Percentiles rank a stretch among this genome's conserved stretches.
These are phyloP conservation scores for Fraxinus pennsylvanica DNA, from an alignment of 257 asterid species.

Conservation along the genomic window DNA sequence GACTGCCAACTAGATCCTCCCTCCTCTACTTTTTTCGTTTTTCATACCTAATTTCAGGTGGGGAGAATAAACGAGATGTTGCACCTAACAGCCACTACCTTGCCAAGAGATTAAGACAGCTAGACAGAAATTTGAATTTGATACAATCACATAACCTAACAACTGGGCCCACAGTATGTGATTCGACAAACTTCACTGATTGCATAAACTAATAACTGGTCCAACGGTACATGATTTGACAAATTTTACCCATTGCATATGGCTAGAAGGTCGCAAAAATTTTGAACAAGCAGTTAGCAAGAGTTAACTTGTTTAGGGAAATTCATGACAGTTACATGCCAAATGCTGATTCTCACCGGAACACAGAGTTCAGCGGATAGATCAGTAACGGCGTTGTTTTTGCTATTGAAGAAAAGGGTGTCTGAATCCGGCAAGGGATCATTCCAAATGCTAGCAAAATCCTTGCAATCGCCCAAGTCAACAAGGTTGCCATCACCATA, in stretches of 20 bases:
- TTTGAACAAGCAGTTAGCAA: neutral
- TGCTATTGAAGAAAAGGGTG: conserved; percentile 51
- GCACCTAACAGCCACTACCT: conserved; percentile 32
- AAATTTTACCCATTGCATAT: neutral
- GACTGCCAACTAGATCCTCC: neutral
- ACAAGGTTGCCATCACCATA: conserved; percentile 44
- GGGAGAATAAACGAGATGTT: neutral
- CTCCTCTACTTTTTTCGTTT: neutral
- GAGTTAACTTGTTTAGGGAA: neutral
- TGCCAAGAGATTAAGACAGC: conserved; percentile 3
- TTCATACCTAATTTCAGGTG: neutral
- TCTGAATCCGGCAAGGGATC: conserved; percentile 54
- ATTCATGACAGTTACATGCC: neutral
- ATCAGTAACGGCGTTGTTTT: conserved; percentile 45
- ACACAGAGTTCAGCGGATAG: conserved; percentile 77
- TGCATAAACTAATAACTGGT: neutral
- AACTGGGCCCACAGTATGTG: too few relatives aligned
- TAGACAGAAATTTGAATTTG: neutral
- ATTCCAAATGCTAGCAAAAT: conserved; percentile 71
- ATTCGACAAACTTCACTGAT: neutral
- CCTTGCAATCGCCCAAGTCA: conserved; percentile 52
- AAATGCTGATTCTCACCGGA: conserved; percentile 57
- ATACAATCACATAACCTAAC: neutral
- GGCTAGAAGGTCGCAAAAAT: too few relatives aligned
- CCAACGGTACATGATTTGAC: too few relatives aligned